Conservation (phyloP, 2,329 filamentous ascomycete species). For the Penicillium glabrum region DNA sequence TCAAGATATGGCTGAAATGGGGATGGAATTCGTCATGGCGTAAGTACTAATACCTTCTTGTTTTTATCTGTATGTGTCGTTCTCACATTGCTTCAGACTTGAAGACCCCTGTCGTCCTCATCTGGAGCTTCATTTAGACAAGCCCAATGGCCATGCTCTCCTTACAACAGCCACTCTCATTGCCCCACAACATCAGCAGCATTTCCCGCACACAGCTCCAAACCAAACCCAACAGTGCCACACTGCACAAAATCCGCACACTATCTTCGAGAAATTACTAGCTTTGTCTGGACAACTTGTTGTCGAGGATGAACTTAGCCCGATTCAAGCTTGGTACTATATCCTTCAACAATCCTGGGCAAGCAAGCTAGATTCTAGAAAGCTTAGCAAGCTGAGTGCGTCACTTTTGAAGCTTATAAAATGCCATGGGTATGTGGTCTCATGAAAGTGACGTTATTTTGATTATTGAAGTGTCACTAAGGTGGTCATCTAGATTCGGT, state of each 20-base stretch:
- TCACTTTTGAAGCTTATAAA: constrained; percentile 26
- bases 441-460: not conserved
- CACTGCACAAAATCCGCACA: not conserved
- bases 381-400: constrained; percentile 22
- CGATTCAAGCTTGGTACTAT: constrained; percentile 36
- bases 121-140: constrained; percentile 19
- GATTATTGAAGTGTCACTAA: not conserved
- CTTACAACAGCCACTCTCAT: constrained; percentile 31
- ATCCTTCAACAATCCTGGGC: constrained; percentile 26
- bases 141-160: constrained; percentile 31
- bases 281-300: constrained; percentile 8
- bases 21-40: constrained; percentile 37
- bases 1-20: constrained; percentile 17
- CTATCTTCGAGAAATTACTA: constrained; percentile 18
- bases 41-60: constrained; percentile 14
- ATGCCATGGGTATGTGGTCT: constrained; percentile 32
- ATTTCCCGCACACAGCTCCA: not conserved
- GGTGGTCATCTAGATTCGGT: not conserved
- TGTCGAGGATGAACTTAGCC: constrained; percentile 31
- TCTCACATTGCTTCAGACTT: constrained; percentile 21
- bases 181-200: constrained; percentile 4
- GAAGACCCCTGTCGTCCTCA: constrained; percentile 36
- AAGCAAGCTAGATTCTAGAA: constrained; percentile 12
- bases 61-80: not conserved
- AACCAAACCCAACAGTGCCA: not conserved